Conservation (phyloP, 208 protist species). For the Trypanosomatidae sp. region DNA sequence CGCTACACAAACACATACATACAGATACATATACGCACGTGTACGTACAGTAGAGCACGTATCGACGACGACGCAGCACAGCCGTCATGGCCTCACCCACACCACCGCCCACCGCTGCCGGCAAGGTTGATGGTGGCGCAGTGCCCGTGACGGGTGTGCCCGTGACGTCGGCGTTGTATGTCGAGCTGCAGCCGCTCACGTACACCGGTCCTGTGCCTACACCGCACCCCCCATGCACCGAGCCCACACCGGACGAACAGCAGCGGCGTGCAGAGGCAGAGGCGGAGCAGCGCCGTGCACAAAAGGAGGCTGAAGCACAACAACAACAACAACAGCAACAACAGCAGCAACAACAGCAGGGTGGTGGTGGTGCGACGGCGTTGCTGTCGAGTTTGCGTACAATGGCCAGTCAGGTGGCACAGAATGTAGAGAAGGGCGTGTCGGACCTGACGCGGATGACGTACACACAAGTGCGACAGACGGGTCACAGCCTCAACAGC, state of each 20-base stretch:
- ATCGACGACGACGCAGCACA: too few species aligned
- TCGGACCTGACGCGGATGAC: slow-evolving; percentile 26
- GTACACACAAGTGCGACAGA: slow-evolving; percentile 35
- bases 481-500: slow-evolving; percentile 32
- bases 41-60: too few species aligned
- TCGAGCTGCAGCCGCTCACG: slow-evolving; percentile 22
- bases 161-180: too few species aligned
- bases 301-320: slow-evolving; percentile 1
- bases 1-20: too few species aligned
- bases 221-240: slow-evolving; percentile 34
- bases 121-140: too few species aligned
- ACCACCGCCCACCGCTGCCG: too few species aligned
- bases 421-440: slow-evolving; percentile 30
- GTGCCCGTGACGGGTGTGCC: too few species aligned
- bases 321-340: neutral
- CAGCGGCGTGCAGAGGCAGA: slow-evolving; percentile 11
- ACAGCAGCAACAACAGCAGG: slow-evolving; percentile 3
- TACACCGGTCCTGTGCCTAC: slow-evolving; percentile 36
- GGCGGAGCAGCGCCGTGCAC: slow-evolving; percentile 12
- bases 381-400: slow-evolving; percentile 4
- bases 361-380: neutral
- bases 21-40: too few species aligned
- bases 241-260: slow-evolving; percentile 67
- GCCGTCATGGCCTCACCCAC: too few species aligned
- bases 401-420: slow-evolving; percentile 17